These are phyloP conservation scores for Penicillium flavigenum DNA, from an alignment of 495 filamentous ascomycete species.

Conservation along the genomic window DNA sequence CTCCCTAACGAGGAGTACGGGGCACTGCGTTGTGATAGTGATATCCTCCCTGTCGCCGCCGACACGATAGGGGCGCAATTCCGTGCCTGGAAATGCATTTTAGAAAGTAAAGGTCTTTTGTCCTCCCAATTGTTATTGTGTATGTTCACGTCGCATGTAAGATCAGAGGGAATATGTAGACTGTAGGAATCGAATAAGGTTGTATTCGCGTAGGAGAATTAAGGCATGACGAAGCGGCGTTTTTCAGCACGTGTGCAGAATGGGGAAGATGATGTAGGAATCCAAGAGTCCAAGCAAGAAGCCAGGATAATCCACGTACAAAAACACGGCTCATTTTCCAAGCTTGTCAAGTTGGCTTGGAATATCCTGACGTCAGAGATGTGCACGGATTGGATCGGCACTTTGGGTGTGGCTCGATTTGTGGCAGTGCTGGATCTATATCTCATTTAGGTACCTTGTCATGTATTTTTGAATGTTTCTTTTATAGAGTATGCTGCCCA, in stretches of 20 bases:
- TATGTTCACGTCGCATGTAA: background rate
- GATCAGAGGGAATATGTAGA: background rate
- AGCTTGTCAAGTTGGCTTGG: background rate
- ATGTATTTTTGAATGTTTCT: background rate
- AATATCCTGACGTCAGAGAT: slow-evolving; percentile 7
- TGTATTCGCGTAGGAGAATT: slow-evolving; percentile 1
- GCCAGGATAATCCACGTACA: slow-evolving; percentile 20
- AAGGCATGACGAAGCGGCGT: slow-evolving; percentile 30
- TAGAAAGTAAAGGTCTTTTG: background rate
- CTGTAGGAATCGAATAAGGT: background rate
- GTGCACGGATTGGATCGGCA: background rate
- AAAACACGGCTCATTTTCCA: background rate
- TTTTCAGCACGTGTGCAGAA: slow-evolving; percentile 9
- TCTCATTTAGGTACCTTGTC: background rate
- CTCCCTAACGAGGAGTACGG: slow-evolving; percentile 5
- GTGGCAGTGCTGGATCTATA: slow-evolving; percentile 13
- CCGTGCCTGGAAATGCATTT: slow-evolving; percentile 17
- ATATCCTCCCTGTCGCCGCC: slow-evolving; percentile 3
- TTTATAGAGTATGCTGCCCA: background rate
- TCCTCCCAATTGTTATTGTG: background rate
- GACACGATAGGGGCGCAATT: slow-evolving; percentile 18
- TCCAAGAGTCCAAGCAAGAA: slow-evolving; percentile 6
- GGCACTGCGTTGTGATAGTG: slow-evolving; percentile 4
- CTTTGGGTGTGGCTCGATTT: slow-evolving; percentile 1
- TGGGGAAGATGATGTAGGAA: background rate